Base-by-base conservation (phyloP, 1,284 basidiomycete species). In the Lentinula novae-zelandiae region DNA sequence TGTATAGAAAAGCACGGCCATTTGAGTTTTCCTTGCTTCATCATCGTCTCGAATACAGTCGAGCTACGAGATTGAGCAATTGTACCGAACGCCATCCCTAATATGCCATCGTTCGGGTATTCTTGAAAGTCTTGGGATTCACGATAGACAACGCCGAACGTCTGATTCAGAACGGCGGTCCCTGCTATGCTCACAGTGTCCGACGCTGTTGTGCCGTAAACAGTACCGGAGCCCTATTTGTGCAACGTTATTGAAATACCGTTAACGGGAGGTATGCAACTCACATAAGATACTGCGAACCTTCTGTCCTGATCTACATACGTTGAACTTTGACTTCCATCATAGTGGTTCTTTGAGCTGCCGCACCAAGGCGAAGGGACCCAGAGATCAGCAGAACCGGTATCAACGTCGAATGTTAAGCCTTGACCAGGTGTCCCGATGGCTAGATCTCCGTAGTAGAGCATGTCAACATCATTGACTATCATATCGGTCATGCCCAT, bases 1-100 rank as follows among this genome's bases (percentile, higher is more conserved):
- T 86, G 80, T 17, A 89, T 78, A 13, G 81, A 81, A 69, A 89
- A 89, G 6, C 84, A 67, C 5, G 82, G 79, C 0, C 76, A 70
- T 1, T 72, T 66, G 17, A 89, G 64, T 61, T 76, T 71, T 38
- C 74, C 71, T 59, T 74, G 67, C 8, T 66, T 64, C 34, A 87
- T 78, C 51, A 89, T 69, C 64, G 82, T 87, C 69, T 90, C 87
- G 64, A 88, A 85, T 63, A 86, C 78, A 0, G 87, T 87, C 6
- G 80, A 76, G 58, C 76, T 61, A 12, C 67, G 69, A 0, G 75
- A 78, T 53, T 68, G 69, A 6, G 84, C 71, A 63, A 87, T 84
- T 17, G 77, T 74, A 33, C 82, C 72, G 63, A 86, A 89, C 9
- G 81, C 85, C 60, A 87, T 70, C 2, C 86, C 87, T 12, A 84